Evolutionary conservation across 1,284 basidiomycete genomes (phyloP).

Genomic region (Papiliotrema laurentii): DNA sequence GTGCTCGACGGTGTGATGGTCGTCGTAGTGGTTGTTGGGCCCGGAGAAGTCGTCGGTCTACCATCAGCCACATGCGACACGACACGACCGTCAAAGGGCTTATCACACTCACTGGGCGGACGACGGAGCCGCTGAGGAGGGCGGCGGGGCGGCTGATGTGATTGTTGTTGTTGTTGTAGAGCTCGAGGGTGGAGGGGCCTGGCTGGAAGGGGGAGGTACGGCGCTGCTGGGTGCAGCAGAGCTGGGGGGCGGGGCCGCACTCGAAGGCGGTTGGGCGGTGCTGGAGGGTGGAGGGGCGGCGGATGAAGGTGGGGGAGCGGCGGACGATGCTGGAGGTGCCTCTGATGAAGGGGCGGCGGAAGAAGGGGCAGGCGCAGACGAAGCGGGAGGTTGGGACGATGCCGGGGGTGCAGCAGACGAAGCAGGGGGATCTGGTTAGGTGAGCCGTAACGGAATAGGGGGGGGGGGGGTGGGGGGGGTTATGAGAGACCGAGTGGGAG

Average conservation of each 20-base stretch:
- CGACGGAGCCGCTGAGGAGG: neutral
- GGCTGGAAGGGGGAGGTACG: neutral
- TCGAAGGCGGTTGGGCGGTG: neutral
- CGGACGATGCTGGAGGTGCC: conserved; percentile 4
- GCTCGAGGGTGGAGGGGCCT: neutral
- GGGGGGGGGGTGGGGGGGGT: neutral
- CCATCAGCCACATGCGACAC: neutral
- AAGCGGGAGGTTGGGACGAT: conserved; percentile 4
- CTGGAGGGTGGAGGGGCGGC: conserved; percentile 8
- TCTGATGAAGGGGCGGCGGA: conserved; percentile 7
- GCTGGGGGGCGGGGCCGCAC: neutral
- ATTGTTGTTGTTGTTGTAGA: conserved; percentile 4
- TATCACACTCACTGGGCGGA: neutral
- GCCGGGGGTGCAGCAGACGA: conserved; percentile 4
- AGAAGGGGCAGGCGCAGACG: conserved; percentile 10
- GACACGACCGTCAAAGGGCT: neutral
- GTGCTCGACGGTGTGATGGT: conserved; percentile 2
- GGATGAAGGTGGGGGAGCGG: conserved; percentile 10
- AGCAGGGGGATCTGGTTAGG: conserved; percentile 6
- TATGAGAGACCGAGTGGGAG: neutral
- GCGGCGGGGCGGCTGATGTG: neutral
- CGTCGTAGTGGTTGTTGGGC: conserved; percentile 1
- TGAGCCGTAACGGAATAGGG: conserved; percentile 4
- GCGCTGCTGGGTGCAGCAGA: conserved; percentile 2
- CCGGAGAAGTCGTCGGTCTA: neutral